Conservation (phyloP, 495 filamentous ascomycete species). For the Penicillium alfredii region DNA sequence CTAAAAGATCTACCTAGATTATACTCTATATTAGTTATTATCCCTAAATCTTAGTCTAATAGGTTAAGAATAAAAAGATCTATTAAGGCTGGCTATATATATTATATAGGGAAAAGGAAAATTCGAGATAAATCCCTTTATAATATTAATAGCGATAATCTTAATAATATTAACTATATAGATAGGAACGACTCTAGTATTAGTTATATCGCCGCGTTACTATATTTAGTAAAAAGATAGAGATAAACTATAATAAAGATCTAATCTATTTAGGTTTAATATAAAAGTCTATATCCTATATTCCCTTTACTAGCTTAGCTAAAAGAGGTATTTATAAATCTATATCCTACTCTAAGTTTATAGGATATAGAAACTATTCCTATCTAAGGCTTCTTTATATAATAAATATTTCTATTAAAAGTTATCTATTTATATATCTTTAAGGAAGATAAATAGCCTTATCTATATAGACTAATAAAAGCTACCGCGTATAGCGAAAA, state of each 20-base stretch:
- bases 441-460: too few species aligned
- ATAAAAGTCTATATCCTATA: neutral
- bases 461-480: too few species aligned
- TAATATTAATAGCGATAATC: slow-evolving; percentile 2
- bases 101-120: neutral
- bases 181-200: neutral
- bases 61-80: too few species aligned
- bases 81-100: too few species aligned
- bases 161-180: neutral
- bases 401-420: neutral
- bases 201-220: neutral
- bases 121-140: neutral
- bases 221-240: neutral
- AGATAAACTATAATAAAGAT: neutral
- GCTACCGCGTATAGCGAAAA: neutral
- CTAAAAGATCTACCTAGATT: too few species aligned
- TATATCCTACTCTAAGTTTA: neutral
- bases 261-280: neutral
- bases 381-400: neutral
- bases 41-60: too few species aligned
- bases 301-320: neutral
- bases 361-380: neutral
- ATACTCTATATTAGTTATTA: too few species aligned
- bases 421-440: neutral
- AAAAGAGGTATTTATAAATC: too few species aligned